Percentiles rank a stretch among this genome's conserved stretches.
Evolutionary conservation across 352 stramenopile species (phyloP).

Genomic region (Phytopythium litorale): DNA sequence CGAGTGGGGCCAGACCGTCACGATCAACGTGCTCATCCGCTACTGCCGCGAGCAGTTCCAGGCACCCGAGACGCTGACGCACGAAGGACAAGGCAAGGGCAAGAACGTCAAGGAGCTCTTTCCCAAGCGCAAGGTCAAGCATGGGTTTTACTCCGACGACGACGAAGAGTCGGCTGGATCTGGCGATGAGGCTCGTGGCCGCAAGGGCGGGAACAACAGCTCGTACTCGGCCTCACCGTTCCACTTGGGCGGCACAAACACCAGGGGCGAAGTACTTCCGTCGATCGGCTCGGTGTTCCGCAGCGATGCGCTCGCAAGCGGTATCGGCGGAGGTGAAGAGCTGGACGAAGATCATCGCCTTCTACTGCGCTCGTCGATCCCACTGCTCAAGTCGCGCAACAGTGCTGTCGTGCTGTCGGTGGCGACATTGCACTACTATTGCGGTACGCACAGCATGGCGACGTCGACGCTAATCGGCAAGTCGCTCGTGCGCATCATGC

Average conservation of each 20-base stretch:
- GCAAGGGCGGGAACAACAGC: constrained; percentile 15
- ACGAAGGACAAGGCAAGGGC: constrained; percentile 16
- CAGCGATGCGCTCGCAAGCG: constrained; percentile 58
- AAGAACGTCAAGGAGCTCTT: constrained; percentile 58
- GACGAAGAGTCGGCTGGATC: constrained; percentile 87
- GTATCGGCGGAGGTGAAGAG: constrained; percentile 71
- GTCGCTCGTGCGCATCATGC: constrained; percentile 96
- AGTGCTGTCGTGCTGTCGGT: constrained; percentile 96
- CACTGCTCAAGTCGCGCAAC: constrained; percentile 96
- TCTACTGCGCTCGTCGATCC: constrained; percentile 93
- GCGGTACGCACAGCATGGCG: constrained; percentile 84
- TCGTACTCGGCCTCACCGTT: constrained; percentile 41
- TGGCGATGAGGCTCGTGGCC: constrained; percentile 42
- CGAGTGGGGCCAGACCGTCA: constrained; percentile 98
- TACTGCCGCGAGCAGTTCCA: constrained; percentile 97
- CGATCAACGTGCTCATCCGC: constrained; percentile 91
- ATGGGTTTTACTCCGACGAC: constrained; percentile 97
- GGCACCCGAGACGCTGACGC: constrained; percentile 57
- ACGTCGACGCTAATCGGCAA: constrained; percentile 93
- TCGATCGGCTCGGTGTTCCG: constrained; percentile 77
- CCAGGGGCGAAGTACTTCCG: constrained; percentile 42
- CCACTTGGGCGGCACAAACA: constrained; percentile 22
- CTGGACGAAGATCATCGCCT: constrained; percentile 96
- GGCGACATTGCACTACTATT: constrained; percentile 97
- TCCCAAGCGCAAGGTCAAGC: constrained; percentile 72